Conservation (phyloP, 495 filamentous ascomycete genomes). For the Neurospora sp. region DNA sequence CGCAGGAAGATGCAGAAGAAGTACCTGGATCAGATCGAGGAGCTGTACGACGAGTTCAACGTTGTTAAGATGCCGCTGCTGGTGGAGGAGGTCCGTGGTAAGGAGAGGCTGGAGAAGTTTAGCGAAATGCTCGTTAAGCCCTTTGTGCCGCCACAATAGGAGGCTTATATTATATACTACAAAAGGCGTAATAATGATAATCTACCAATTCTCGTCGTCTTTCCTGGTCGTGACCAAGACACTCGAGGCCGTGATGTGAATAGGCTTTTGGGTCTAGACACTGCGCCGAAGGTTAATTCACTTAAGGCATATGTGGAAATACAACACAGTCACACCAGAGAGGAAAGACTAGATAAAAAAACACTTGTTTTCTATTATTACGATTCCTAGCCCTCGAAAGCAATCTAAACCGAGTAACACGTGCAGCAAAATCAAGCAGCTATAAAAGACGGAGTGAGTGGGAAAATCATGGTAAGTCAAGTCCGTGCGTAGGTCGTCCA, state of each 20-base stretch:
- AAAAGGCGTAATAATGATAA: background rate
- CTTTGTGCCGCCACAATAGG: conserved; percentile 60
- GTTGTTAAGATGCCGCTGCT: conserved; percentile 95
- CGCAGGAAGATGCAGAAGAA: conserved; percentile 98
- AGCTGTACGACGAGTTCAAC: conserved; percentile 98
- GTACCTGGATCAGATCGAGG: conserved; percentile 96
- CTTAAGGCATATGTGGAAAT: background rate
- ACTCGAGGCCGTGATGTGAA: background rate
- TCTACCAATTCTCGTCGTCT: background rate
- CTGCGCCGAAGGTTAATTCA: background rate
- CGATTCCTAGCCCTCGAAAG: background rate
- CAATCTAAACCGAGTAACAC: background rate
- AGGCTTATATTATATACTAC: background rate
- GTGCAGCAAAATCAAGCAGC: background rate
- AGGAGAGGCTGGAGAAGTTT: conserved; percentile 86
- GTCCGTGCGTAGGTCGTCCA: background rate
- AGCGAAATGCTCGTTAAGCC: conserved; percentile 87
- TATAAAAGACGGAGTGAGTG: background rate
- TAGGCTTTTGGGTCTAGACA: background rate
- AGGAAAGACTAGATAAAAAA: background rate
- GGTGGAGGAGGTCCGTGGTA: conserved; percentile 90
- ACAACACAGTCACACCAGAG: background rate
- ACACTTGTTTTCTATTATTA: background rate
- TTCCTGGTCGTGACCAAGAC: background rate
- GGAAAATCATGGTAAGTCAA: background rate